Evolutionary conservation across 176 grass and related monocot genomes (phyloP), one percentile per base, ranked within the genome.

Genomic region (Lolium perenne): DNA sequence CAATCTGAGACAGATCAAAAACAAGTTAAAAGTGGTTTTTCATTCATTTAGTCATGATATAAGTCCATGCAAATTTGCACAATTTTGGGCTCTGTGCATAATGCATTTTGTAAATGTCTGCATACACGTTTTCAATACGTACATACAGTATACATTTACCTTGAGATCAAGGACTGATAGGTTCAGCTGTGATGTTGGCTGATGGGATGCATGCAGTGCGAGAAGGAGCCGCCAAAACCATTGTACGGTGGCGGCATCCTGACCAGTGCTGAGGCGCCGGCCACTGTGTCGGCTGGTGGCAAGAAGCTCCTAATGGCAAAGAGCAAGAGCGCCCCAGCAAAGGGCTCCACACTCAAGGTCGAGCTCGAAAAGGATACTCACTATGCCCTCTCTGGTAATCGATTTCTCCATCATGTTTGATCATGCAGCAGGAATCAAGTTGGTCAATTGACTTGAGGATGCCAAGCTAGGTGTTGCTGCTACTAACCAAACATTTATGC

Each of bases 191-290:
- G 59, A 23, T 62, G 59, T 21, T 1, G 59, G 26, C 63, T 32
- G 63, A 14, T 11, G 0, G 13, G 21, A 48, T 57, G 49, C 38
- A n/a, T 71, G 56, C 82, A 94, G 91, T 94, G 94, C 75, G 79
- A 91, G 38, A 75, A 89, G 70, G 83, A 87, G 64, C 88, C 95
- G 1, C 65, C 43, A 17, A 91, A 90, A 11, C 80, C 90, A 12
- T 90, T 92, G 2, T 97, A 97, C 21, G 86, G 65, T 22, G 90
- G 95, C 32, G 92, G 95, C 35, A 91, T 97, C 63, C 82, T 97
- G 77, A 91, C 70, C 14, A 50, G 70, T 0, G 51, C 11, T 10
- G 56, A 80, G 83, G 83, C 38, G n/a, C 43, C 43, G 23, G 60
- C 45, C 50, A 1, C 40, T 3, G 58, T 38, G 67, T 81, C 78